phyloP scores from a whole-genome alignment of 768 basidiomycete genomes.

The Megacollybia marginata region DNA sequence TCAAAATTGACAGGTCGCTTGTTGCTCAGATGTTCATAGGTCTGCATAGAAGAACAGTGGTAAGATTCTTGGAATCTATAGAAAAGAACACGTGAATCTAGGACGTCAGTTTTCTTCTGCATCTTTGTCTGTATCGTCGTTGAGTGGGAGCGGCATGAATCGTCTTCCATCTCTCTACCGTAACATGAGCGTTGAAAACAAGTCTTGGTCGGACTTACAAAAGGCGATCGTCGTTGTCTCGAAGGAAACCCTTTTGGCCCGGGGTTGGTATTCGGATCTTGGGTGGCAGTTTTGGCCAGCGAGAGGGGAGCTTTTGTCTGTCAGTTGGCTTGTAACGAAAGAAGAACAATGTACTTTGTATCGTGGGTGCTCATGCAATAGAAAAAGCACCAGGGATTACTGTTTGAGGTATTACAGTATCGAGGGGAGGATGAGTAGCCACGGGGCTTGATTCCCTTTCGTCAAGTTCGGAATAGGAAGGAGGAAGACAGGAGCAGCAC shows the following conservation, averaged over 20 bases:
- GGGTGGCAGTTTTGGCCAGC: too few species aligned
- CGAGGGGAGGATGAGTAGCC: too few species aligned
- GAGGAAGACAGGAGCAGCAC: too few species aligned
- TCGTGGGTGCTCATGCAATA: neutral
- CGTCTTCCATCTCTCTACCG: slow-evolving; percentile 35
- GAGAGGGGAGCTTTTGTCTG: neutral
- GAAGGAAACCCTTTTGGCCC: slow-evolving; percentile 1
- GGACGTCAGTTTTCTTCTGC: slow-evolving; percentile 18
- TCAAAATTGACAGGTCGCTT: neutral
- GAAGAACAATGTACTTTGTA: neutral
- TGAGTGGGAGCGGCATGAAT: slow-evolving; percentile 31
- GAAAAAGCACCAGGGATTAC: neutral
- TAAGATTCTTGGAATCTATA: neutral
- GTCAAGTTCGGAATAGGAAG: too few species aligned
- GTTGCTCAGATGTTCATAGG: neutral
- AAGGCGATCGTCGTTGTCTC: slow-evolving; percentile 13
- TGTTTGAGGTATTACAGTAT: neutral
- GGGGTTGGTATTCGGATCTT: slow-evolving; percentile 3
- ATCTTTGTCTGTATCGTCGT: slow-evolving; percentile 36
- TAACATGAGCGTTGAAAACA: neutral
- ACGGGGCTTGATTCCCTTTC: too few species aligned
- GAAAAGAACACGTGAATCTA: neutral
- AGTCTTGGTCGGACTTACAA: slow-evolving; percentile 9
- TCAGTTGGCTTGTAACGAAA: neutral
- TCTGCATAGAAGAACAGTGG: too few species aligned